These are phyloP conservation scores for Pelargonium cotyledonis DNA, from an alignment of 441 rosid genomes.

Conservation along the genomic window DNA sequence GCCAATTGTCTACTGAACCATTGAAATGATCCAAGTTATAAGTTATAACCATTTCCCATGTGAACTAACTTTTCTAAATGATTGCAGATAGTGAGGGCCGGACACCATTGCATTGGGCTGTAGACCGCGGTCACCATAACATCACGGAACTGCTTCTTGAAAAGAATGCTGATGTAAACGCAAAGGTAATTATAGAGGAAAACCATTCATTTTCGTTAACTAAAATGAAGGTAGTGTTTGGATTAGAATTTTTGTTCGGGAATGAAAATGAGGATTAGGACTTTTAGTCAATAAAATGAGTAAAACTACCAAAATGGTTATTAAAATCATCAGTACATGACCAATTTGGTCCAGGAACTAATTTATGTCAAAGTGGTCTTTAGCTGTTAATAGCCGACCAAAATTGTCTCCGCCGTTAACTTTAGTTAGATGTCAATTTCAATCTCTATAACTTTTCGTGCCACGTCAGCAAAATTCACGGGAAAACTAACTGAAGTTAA, in stretches of 20 bases:
- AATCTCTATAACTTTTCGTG: too few species aligned
- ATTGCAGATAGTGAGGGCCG: conserved; percentile 86
- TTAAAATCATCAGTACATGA: too few species aligned
- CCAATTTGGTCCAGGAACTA: too few species aligned
- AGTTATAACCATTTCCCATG: too few species aligned
- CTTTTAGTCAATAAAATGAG: too few species aligned
- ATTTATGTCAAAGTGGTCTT: too few species aligned
- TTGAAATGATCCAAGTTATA: not conserved
- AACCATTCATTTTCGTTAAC: not conserved
- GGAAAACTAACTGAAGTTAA: too few species aligned
- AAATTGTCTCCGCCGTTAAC: too few species aligned
- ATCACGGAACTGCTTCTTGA: conserved; percentile 50
- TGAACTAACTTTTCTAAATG: conserved; percentile 20
- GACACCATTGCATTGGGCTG: conserved; percentile 96
- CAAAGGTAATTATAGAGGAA: conserved; percentile 42
- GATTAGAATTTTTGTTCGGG: not conserved
- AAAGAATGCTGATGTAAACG: conserved; percentile 66
- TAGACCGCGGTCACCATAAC: conserved; percentile 76
- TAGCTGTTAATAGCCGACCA: too few species aligned
- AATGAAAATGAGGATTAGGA: too few species aligned
- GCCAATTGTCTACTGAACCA: not conserved
- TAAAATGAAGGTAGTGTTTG: not conserved
- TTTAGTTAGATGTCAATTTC: too few species aligned
- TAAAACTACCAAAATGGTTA: not conserved
- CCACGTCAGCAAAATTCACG: too few species aligned